These are phyloP conservation scores for Zygosaccharomyces pseudorouxii DNA, from an alignment of 805 yeast species.

Conservation along the genomic window DNA sequence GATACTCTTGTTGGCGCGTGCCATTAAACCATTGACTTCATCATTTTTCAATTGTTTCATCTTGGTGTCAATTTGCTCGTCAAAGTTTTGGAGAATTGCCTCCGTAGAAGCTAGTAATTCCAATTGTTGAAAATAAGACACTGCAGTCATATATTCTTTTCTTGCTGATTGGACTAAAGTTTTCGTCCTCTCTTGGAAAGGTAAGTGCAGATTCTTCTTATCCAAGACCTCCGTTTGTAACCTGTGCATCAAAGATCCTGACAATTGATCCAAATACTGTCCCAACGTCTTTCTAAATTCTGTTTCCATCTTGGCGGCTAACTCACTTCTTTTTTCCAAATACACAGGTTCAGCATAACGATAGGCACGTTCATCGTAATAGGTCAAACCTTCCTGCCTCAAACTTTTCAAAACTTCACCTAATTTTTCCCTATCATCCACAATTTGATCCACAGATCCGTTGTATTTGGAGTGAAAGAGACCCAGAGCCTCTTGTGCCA, in stretches of 20 bases:
- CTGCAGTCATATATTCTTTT: conserved; percentile 14
- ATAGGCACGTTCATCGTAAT: conserved; percentile 69
- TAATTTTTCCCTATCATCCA: conserved; percentile 32
- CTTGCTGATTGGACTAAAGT: conserved; percentile 29
- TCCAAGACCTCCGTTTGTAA: conserved; percentile 29
- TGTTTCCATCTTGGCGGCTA: conserved; percentile 46
- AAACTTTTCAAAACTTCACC: conserved; percentile 43
- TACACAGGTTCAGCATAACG: conserved; percentile 69
- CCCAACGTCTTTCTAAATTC: conserved; percentile 44
- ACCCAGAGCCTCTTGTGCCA: conserved; percentile 50
- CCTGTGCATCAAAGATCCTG: conserved; percentile 31
- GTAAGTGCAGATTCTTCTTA: conserved; percentile 28
- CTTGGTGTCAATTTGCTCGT: conserved; percentile 28
- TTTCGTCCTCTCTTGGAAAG: conserved; percentile 34
- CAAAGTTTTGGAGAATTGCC: conserved; percentile 10
- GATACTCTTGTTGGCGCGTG: conserved; percentile 45
- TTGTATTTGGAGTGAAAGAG: conserved; percentile 39
- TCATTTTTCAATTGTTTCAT: conserved; percentile 35
- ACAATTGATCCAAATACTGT: conserved; percentile 38
- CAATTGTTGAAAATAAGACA: conserved; percentile 34
- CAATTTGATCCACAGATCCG: conserved; percentile 27
- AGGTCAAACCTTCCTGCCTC: conserved; percentile 43
- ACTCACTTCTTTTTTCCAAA: conserved; percentile 49
- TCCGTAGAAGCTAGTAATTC: conserved; percentile 11
- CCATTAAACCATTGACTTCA: conserved; percentile 42